Conservation (phyloP, 805 yeast genomes). For the Ogataea haglerorum region DNA sequence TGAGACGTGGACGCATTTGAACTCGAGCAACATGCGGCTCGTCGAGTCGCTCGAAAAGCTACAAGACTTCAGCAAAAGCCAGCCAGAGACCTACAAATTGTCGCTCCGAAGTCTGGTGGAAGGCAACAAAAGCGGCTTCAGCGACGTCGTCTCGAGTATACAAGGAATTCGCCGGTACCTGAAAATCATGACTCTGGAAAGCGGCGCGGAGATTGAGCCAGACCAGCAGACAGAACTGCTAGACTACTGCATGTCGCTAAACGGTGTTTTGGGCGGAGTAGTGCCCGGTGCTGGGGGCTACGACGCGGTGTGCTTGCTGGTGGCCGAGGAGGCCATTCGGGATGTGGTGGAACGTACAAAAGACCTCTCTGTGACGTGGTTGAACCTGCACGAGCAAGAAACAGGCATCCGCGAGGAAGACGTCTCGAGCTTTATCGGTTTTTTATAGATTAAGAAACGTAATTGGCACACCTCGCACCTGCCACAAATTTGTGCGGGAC, state of each 20-base stretch:
- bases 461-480: conserved; percentile 3
- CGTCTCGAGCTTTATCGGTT: conserved; percentile 31
- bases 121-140: conserved; percentile 21
- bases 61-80: conserved; percentile 28
- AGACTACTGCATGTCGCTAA: conserved; percentile 50
- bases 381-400: conserved; percentile 60
- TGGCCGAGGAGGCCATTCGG: conserved; percentile 43
- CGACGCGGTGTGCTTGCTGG: conserved; percentile 82
- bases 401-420: conserved; percentile 53
- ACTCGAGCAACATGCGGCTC: conserved; percentile 55
- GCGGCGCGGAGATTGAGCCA: conserved; percentile 92
- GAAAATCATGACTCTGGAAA: conserved; percentile 53
- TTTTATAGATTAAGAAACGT: conserved; percentile 9
- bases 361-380: conserved; percentile 53
- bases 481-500: conserved; percentile 6
- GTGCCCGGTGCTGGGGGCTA: conserved; percentile 99
- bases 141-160: conserved; percentile 40
- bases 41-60: conserved; percentile 47
- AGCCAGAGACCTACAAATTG: conserved; percentile 36
- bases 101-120: conserved; percentile 21
- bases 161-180: conserved; percentile 53
- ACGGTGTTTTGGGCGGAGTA: conserved; percentile 90
- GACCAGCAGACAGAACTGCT: conserved; percentile 65
- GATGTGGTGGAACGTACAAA: conserved; percentile 26
- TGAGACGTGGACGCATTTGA: conserved; percentile 51